A percentile compares a stretch with the other conserved stretches of the same genome.
Evolutionary conservation across 2,329 filamentous ascomycete genomes (phyloP).

Genomic region (Fusarium praegraminearum): DNA sequence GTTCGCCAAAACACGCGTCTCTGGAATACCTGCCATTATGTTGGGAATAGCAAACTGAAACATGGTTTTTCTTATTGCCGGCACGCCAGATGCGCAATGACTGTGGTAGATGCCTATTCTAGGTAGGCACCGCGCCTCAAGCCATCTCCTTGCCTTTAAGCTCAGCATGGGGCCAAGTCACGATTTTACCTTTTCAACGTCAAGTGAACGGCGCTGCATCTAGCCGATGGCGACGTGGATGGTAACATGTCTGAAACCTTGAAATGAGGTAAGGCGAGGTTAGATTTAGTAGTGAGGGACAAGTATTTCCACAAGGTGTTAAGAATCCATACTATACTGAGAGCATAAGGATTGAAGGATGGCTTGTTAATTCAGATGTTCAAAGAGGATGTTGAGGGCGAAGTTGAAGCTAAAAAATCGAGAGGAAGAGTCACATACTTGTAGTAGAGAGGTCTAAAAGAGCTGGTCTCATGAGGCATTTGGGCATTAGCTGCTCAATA

Average conservation of each 20-base stretch:
- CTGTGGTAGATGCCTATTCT: not conserved
- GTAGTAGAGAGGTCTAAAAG: not conserved
- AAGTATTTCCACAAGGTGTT: no score
- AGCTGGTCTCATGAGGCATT: not conserved
- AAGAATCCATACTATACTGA: no score
- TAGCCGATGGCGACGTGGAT: no score
- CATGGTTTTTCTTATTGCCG: not conserved
- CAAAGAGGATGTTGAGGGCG: not conserved
- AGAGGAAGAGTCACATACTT: not conserved
- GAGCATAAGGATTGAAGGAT: not conserved
- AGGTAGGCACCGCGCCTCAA: not conserved
- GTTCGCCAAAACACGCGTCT: conserved; percentile 14
- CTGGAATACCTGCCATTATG: not conserved
- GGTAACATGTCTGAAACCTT: no score
- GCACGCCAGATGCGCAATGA: not conserved
- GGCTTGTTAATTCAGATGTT: not conserved
- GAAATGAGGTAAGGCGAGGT: no score
- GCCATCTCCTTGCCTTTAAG: not conserved
- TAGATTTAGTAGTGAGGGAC: no score
- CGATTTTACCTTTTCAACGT: no score
- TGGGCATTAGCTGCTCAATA: not conserved
- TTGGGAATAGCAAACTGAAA: not conserved
- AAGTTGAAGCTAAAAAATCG: not conserved
- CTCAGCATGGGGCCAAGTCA: not conserved
- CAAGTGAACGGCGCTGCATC: no score